Evolutionary conservation across 768 basidiomycete genomes (phyloP), one percentile per base, ranked within the genome.

Genomic region (Termitomyces sp.): DNA sequence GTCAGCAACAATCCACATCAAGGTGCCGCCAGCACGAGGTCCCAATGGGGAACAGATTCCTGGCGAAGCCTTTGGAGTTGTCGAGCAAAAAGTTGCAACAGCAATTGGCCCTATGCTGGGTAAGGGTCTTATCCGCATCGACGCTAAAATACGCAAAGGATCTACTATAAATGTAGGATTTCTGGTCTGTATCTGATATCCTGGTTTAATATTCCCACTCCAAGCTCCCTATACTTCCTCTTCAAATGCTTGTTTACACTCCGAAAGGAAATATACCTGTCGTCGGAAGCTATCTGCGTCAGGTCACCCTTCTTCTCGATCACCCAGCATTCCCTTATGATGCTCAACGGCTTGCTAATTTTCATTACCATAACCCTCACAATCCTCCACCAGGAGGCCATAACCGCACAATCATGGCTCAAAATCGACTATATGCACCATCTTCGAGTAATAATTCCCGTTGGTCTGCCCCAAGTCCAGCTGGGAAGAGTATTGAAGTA

Each of bases 241-340:
- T 98, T 17, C 87, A 89, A 66, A 81, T 97, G 70, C 82, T 97
- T 40, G 85, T 98, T 31, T 96, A 90, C 71, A 96, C 96, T 5
- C 92, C 93, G 5, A 97, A 96, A 69, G 91, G 92, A 33, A 94
- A 98, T 71, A 88, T 98, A 60, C 74, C 78, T 33, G 85, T 88
- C 54, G 88, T 99, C 59, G 86, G 91, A 60, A 78, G 83, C 64
- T 85, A 85, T 64, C 80, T 98, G 50, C 81, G 84, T 23, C 78
- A 82, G 56, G 79, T 80, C 58, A 80, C 79, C 41, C 73, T 94
- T 8, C 75, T 88, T 52, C 83, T 98, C 47, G 86, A 91, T 64
- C 87, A 97, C 63, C 96, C 97, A 1, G 72, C 82, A 17, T 75
- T 83, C 5, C 80, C 84, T 12, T 87, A 83, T 65, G 85, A 90